Conservation (phyloP, 208 protist species). For the Leishmania arabica region DNA sequence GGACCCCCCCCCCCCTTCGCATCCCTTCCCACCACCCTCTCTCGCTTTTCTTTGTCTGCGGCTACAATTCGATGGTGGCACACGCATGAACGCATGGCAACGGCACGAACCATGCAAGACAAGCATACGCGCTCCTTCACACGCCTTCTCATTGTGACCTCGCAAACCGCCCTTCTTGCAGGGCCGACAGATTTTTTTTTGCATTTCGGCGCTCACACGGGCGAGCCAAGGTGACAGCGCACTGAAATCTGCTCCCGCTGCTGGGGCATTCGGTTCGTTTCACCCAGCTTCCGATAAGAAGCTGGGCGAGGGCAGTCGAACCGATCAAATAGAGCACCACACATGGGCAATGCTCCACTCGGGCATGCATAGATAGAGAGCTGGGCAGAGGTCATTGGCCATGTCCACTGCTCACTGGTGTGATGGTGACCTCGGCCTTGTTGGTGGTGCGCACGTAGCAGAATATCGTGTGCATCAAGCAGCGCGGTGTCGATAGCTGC, state of each 20-base stretch:
- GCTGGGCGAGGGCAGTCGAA: neutral
- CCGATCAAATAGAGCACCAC: neutral
- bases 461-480: constrained; percentile 40
- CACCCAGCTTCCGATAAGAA: neutral
- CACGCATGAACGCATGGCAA: neutral
- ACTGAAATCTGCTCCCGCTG: neutral
- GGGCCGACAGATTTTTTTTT: neutral
- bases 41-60: neutral
- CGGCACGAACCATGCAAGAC: neutral
- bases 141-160: neutral
- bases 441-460: constrained; percentile 29
- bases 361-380: neutral
- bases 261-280: neutral
- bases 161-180: neutral
- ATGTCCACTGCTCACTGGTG: constrained; percentile 29
- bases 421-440: constrained; percentile 40
- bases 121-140: neutral
- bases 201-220: no score
- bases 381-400: neutral
- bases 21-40: neutral
- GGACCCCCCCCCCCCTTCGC: neutral
- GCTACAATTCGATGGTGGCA: no score
- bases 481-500: constrained; percentile 30
- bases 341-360: neutral
- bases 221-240: neutral